phyloP scores from a whole-genome alignment of 768 basidiomycete species.

The Nidula microcarpa region DNA sequence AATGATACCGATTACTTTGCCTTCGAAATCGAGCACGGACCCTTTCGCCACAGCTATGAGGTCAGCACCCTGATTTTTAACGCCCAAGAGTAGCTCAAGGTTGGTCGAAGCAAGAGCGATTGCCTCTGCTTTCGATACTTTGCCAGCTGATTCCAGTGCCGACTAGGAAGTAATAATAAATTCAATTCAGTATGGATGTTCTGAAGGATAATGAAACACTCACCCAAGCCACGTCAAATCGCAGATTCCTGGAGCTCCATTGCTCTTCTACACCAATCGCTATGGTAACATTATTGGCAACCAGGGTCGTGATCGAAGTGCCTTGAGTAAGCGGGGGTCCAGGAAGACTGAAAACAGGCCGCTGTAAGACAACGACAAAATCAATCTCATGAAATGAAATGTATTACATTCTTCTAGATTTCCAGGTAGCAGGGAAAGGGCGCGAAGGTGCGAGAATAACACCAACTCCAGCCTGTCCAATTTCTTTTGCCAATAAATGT shows the following conservation, averaged over 20 bases:
- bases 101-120: conserved; percentile 38
- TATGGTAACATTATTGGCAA: conserved; percentile 64
- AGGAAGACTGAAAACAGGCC: conserved; percentile 22
- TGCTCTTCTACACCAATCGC: conserved; percentile 58
- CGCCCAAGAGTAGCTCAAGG: conserved; percentile 38
- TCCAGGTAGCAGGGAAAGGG: conserved; percentile 71
- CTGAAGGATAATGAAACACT: conserved; percentile 11
- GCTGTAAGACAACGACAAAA: not conserved
- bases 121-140: conserved; percentile 25
- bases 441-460: conserved; percentile 66
- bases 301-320: conserved; percentile 52
- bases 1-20: conserved; percentile 37
- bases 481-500: conserved; percentile 67
- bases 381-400: not conserved
- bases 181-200: not conserved
- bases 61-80: conserved; percentile 27
- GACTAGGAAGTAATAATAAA: conserved; percentile 5
- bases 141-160: conserved; percentile 26
- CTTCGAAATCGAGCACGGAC: conserved; percentile 32
- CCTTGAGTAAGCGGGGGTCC: conserved; percentile 44
- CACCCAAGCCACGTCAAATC: conserved; percentile 80
- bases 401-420: conserved; percentile 50
- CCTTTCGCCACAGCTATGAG: conserved; percentile 33
- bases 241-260: conserved; percentile 59
- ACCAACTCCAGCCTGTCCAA: conserved; percentile 65